These are phyloP conservation scores for Cardamine resedifolia DNA, from an alignment of 345 rosid genomes.

Conservation along the genomic window DNA sequence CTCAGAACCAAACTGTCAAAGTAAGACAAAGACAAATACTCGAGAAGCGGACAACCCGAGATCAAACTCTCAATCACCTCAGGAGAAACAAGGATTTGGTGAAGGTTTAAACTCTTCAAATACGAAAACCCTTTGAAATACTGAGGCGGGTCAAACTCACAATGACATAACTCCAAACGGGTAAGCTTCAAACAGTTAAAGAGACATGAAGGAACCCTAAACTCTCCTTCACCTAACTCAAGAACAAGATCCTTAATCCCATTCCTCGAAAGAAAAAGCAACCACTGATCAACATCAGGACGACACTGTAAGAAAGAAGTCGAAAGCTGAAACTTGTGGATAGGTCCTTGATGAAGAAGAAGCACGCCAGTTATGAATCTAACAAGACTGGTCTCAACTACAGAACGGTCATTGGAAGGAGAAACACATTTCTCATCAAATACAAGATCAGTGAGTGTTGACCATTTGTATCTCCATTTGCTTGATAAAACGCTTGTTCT, in stretches of 20 bases:
- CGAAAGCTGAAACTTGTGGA: slow-evolving; percentile 82
- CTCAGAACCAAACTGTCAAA: slow-evolving; percentile 72
- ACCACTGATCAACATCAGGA: slow-evolving; percentile 88
- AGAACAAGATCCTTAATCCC: slow-evolving; percentile 72
- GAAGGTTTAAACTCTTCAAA: slow-evolving; percentile 71
- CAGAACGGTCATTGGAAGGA: slow-evolving; percentile 32
- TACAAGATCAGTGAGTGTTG: slow-evolving; percentile 61
- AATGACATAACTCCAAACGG: slow-evolving; percentile 68
- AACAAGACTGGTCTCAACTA: slow-evolving; percentile 49
- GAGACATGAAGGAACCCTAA: slow-evolving; percentile 76
- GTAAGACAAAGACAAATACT: slow-evolving; percentile 71
- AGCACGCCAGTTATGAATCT: slow-evolving; percentile 64
- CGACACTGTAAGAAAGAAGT: slow-evolving; percentile 55
- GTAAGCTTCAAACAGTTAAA: slow-evolving; percentile 59
- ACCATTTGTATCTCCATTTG: slow-evolving; percentile 88
- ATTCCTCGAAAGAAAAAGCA: slow-evolving; percentile 80
- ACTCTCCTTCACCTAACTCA: slow-evolving; percentile 79
- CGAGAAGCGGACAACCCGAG: slow-evolving; percentile 77
- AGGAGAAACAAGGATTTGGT: slow-evolving; percentile 70
- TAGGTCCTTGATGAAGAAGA: slow-evolving; percentile 88
- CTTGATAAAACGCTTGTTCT: slow-evolving; percentile 74
- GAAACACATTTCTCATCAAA: slow-evolving; percentile 65
- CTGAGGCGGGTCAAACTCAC: slow-evolving; percentile 77
- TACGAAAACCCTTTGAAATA: slow-evolving; percentile 65
- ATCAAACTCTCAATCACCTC: slow-evolving; percentile 78